Percentiles rank a stretch among this genome's conserved stretches.
These are phyloP conservation scores for Styphnolobium japonicum DNA, from an alignment of 306 rosid genomes.

Conservation along the genomic window DNA sequence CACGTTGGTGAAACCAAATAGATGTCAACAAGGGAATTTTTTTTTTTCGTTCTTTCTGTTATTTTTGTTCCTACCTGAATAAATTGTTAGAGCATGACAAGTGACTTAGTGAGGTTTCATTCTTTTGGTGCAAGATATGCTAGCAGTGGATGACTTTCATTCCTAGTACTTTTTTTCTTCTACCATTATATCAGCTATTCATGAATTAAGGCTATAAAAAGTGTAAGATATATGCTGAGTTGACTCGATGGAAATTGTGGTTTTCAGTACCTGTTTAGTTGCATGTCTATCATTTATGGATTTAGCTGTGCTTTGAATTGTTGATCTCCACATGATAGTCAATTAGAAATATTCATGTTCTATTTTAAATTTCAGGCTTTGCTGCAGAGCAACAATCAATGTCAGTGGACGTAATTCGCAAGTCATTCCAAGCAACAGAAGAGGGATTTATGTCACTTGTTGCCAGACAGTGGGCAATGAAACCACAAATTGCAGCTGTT, in stretches of 20 bases:
- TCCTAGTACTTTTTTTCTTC: background rate
- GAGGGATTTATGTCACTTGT: slow-evolving; percentile 80
- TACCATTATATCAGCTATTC: background rate
- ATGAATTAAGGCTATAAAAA: background rate
- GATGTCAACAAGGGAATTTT: background rate
- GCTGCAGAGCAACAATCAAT: slow-evolving; percentile 75
- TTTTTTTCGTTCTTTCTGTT: background rate
- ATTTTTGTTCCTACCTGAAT: background rate
- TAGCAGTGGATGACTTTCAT: background rate
- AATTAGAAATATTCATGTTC: background rate
- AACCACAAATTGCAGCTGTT: slow-evolving; percentile 89
- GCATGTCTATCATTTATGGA: background rate
- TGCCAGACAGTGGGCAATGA: slow-evolving; percentile 58
- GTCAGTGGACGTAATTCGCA: slow-evolving; percentile 76
- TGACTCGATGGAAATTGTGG: background rate
- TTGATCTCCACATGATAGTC: background rate
- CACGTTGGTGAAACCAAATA: background rate
- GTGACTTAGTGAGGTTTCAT: background rate
- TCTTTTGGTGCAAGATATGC: background rate
- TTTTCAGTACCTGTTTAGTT: background rate
- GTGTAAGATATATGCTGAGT: background rate
- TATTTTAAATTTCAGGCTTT: slow-evolving; percentile 57
- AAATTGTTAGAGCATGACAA: background rate
- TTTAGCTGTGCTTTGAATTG: slow-evolving; percentile 9
- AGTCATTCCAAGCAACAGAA: slow-evolving; percentile 90